Evolutionary conservation across 805 yeast species (phyloP).

Genomic region (Barnettozyma populi): DNA sequence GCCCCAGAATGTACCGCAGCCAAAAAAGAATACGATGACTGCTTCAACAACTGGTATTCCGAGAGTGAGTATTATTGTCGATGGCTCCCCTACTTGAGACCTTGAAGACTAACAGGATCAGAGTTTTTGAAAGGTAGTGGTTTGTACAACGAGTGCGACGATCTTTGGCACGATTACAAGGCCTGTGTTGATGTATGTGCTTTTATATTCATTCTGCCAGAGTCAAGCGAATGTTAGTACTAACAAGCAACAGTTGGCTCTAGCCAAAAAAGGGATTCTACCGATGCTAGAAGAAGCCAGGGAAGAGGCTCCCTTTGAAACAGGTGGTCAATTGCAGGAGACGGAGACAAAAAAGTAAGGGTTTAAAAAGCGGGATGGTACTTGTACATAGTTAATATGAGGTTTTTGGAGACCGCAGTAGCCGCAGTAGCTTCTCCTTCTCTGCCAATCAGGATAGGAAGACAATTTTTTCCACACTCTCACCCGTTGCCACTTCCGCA

Average conservation of each 20-base stretch:
- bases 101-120: slow-evolving; percentile 6
- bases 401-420: background rate
- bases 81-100: background rate
- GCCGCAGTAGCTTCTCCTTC: too few relatives aligned
- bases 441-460: background rate
- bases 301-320: slow-evolving; percentile 82
- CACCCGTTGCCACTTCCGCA: too few relatives aligned
- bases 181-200: slow-evolving; percentile 66
- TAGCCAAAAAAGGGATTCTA: slow-evolving; percentile 70
- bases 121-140: slow-evolving; percentile 53
- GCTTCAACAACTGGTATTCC: slow-evolving; percentile 93
- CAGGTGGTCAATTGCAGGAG: slow-evolving; percentile 41
- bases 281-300: slow-evolving; percentile 85
- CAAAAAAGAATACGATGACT: slow-evolving; percentile 82
- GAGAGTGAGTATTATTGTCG: slow-evolving; percentile 48
- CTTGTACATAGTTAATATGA: slow-evolving; percentile 7
- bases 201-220: background rate
- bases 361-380: background rate
- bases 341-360: slow-evolving; percentile 5
- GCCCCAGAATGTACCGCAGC: slow-evolving; percentile 95
- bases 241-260: slow-evolving; percentile 32
- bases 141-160: slow-evolving; percentile 82
- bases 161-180: slow-evolving; percentile 81
- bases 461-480: too few relatives aligned
- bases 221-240: background rate